Evolutionary conservation across 2,329 filamentous ascomycete genomes (phyloP).

Genomic region (Diplodia corticola): DNA sequence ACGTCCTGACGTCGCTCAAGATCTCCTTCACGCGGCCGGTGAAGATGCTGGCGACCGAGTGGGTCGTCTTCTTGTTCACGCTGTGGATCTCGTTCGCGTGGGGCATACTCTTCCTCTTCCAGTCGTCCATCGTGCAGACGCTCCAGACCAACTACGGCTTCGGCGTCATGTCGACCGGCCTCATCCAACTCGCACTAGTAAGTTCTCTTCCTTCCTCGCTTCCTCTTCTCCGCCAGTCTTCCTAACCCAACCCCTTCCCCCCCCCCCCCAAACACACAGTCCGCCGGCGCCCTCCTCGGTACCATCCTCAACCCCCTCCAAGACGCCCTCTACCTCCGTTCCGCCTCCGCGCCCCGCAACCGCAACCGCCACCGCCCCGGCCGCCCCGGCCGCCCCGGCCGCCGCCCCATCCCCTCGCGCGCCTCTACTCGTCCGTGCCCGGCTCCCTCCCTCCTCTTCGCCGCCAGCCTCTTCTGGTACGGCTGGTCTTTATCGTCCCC

Average conservation of each 20-base stretch:
- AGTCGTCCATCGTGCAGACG: slow-evolving; percentile 43
- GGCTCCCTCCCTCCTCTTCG: slow-evolving; percentile 44
- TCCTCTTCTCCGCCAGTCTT: too few relatives aligned
- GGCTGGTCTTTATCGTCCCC: slow-evolving; percentile 32
- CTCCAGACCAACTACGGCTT: slow-evolving; percentile 43
- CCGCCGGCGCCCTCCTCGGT: slow-evolving; percentile 45
- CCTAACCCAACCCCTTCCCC: too few relatives aligned
- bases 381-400: slow-evolving; percentile 35
- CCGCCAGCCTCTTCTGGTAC: slow-evolving; percentile 33
- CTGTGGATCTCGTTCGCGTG: slow-evolving; percentile 48
- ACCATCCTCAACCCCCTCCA: slow-evolving; percentile 44
- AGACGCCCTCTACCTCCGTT: slow-evolving; percentile 35
- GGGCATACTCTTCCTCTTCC: slow-evolving; percentile 48
- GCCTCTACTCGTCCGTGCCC: slow-evolving; percentile 45
- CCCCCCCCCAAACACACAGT: slow-evolving; percentile 19
- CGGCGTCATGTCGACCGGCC: slow-evolving; percentile 36
- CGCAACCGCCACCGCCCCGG: slow-evolving; percentile 43
- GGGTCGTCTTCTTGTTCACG: slow-evolving; percentile 46
- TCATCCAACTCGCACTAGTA: slow-evolving; percentile 44
- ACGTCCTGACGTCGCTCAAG: slow-evolving; percentile 32
- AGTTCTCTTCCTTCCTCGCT: too few relatives aligned
- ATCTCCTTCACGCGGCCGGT: slow-evolving; percentile 44
- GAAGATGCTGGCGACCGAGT: slow-evolving; percentile 45
- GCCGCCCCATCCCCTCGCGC: slow-evolving; percentile 45
- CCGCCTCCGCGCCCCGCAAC: too few relatives aligned